phyloP scores from a whole-genome alignment of 345 rosid genomes.

The Ceriops tagal region DNA sequence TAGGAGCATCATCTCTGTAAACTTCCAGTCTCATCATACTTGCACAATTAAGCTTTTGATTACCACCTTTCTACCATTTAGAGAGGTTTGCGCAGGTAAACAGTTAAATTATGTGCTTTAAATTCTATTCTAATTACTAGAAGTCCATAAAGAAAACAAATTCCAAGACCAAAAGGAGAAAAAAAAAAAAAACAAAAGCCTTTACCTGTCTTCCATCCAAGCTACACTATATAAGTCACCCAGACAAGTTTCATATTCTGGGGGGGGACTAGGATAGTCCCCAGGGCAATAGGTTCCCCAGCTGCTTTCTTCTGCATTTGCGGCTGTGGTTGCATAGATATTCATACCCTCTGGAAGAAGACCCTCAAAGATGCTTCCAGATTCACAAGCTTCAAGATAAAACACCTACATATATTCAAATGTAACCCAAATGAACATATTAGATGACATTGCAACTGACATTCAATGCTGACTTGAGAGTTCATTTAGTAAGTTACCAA shows the following conservation, averaged over 20 bases:
- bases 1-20: not conserved
- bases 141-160: not conserved
- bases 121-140: not conserved
- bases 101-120: not conserved
- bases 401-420: conserved; percentile 59
- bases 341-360: conserved; percentile 87
- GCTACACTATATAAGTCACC: conserved; percentile 97
- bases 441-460: not conserved
- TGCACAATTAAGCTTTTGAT: not conserved
- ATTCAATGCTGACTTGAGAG: not conserved
- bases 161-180: not conserved
- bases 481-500: conserved; percentile 43
- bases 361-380: conserved; percentile 98
- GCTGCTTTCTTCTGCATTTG: conserved; percentile 93
- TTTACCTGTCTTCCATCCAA: conserved; percentile 99
- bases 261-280: conserved; percentile 82
- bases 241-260: conserved; percentile 88
- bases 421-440: not conserved
- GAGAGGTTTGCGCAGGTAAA: not conserved
- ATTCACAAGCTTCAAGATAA: conserved; percentile 99
- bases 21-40: not conserved
- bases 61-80: not conserved
- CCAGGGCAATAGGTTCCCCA: conserved; percentile 99
- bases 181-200: not conserved
- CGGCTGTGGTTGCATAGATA: conserved; percentile 91